phyloP scores from a whole-genome alignment of 495 filamentous ascomycete genomes.

The Penicillium goetzii region DNA sequence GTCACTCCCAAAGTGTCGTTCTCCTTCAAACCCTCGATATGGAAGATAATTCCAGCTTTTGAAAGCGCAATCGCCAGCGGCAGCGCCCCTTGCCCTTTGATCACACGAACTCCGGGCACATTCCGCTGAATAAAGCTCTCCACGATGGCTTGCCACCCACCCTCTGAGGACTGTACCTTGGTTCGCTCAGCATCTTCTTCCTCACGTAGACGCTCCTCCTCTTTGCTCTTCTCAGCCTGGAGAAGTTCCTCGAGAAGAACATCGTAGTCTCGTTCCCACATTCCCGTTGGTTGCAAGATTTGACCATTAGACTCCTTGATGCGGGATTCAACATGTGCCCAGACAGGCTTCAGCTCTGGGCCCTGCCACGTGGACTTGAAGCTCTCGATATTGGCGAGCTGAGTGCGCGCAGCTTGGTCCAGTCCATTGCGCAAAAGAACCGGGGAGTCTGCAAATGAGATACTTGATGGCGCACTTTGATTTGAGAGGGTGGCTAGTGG shows the following conservation, averaged over 20 bases:
- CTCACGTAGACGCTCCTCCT: conserved; percentile 30
- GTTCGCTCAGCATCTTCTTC: conserved; percentile 36
- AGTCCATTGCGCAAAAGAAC: conserved; percentile 32
- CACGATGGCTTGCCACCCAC: conserved; percentile 39
- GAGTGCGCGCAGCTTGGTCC: conserved; percentile 29
- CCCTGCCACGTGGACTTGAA: conserved; percentile 45
- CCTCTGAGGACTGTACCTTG: conserved; percentile 35
- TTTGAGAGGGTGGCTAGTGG: conserved; percentile 41
- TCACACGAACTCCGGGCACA: conserved; percentile 37
- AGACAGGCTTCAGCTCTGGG: conserved; percentile 42
- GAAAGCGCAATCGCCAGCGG: conserved; percentile 36
- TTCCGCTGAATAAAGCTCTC: conserved; percentile 35
- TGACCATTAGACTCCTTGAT: conserved; percentile 43
- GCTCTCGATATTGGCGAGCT: conserved; percentile 35
- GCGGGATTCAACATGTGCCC: conserved; percentile 39
- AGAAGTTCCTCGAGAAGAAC: conserved; percentile 39
- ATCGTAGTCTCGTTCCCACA: conserved; percentile 50
- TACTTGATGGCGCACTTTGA: conserved; percentile 21
- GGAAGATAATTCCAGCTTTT: conserved; percentile 43
- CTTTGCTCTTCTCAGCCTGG: conserved; percentile 32
- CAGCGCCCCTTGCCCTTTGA: conserved; percentile 29
- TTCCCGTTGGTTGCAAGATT: conserved; percentile 42
- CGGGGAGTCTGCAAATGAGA: conserved; percentile 34
- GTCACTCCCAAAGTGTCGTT: conserved; percentile 23
- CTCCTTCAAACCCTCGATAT: conserved; percentile 29